A percentile compares a stretch with the other conserved stretches of the same genome.
Conservation (phyloP, 2,329 filamentous ascomycete genomes). For the Gliomastix tumulicola region DNA sequence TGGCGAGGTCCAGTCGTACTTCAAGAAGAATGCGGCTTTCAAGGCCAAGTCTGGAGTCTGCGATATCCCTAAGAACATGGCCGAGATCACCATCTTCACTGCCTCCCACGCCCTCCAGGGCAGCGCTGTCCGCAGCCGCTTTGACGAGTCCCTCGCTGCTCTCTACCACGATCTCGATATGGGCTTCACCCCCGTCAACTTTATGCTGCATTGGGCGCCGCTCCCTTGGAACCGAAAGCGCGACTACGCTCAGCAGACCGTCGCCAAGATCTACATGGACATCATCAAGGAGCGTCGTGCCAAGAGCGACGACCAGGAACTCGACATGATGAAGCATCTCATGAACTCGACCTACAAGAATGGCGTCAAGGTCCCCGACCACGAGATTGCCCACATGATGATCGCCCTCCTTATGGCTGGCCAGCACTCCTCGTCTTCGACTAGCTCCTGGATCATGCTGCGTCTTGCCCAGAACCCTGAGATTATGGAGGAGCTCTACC, state of each 20-base stretch:
- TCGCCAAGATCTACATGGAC: constrained; percentile 75
- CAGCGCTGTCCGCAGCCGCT: constrained; percentile 71
- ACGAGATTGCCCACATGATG: constrained; percentile 88
- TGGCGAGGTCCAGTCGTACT: constrained; percentile 65
- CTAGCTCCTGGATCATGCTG: constrained; percentile 77
- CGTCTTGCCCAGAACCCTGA: constrained; percentile 71
- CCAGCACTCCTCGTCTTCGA: constrained; percentile 82
- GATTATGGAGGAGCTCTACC: constrained; percentile 72
- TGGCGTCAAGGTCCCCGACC: constrained; percentile 69
- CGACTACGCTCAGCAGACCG: constrained; percentile 71
- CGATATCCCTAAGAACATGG: constrained; percentile 69
- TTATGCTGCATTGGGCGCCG: constrained; percentile 82
- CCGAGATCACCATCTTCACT: constrained; percentile 85
- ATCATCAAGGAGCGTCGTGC: constrained; percentile 69
- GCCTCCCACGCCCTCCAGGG: constrained; percentile 82
- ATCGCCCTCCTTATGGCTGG: constrained; percentile 89
- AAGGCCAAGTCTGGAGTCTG: constrained; percentile 61
- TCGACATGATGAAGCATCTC: constrained; percentile 85
- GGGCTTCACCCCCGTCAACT: constrained; percentile 86
- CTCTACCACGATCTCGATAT: constrained; percentile 87
- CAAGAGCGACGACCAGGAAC: constrained; percentile 39
- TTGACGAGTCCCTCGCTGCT: constrained; percentile 72
- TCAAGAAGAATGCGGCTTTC: constrained; percentile 61
- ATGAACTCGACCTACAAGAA: constrained; percentile 85
- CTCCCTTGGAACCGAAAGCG: constrained; percentile 82